Base-by-base conservation (phyloP, 164 flowering plant genomes). In the Paratinospora sagittata region DNA sequence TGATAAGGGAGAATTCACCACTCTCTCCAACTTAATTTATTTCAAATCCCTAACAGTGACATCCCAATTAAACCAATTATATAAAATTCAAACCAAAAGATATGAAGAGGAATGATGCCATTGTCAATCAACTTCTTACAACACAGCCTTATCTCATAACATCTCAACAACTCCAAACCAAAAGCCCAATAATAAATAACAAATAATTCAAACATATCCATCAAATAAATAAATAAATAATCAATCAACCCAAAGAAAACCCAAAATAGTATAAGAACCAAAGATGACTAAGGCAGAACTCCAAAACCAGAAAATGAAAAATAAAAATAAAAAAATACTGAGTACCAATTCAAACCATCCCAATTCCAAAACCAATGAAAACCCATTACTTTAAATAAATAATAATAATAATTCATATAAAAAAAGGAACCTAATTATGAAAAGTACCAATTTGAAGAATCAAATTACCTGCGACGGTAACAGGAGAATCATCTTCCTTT, bases 401-500 rank as follows among this genome's bases (percentile, higher is more conserved):
- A n/a, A n/a, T n/a, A n/a, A n/a, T n/a, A 62, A 65, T 34, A 27
- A 17, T 62, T 66, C 68, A 41, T 63, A 66, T 30, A 67, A 9
- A 43, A 49, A 11, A 61, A 19, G 47, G 3, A 27, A 16, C 67
- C 47, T 7, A 67, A 26, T 10, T 13, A 33, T 13, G 12, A n/a
- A 43, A 52, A 11, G 41, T 0, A 36, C 27, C 8, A 57, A 21
- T 27, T 33, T 6, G 10, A 26, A 8, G 5, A 21, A 65, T 17
- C 26, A 27, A 24, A 43, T 68, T 75, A 89, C 92, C 95, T 34
- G 91, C 92, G 72, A 90, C 83, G 36, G 91, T 90, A 66, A 90
- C 91, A 65, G 82, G 91, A 52, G 92, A 88, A 77, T 84, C 57
- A 63, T 87, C 96, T 13, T 87, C 92, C 78, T 90, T 86, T 39